phyloP scores from a whole-genome alignment of 306 rosid genomes.

The Rosa lucieae region DNA sequence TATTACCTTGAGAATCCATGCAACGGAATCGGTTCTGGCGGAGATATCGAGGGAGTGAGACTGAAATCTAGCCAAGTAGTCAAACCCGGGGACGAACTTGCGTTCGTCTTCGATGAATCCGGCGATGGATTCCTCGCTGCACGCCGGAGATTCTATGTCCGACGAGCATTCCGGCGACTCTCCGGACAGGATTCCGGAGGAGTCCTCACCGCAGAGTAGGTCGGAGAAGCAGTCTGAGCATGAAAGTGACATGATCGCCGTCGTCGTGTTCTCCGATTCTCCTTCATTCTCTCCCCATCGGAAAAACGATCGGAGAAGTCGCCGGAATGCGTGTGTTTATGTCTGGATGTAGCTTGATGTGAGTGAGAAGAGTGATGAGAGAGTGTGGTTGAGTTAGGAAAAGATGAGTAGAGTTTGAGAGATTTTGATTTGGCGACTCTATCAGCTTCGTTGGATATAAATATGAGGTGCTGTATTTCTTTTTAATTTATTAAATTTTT shows the following conservation, averaged over 20 bases:
- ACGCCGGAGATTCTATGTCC: conserved; percentile 44
- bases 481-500: conserved; percentile 3
- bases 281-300: conserved; percentile 67
- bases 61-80: conserved; percentile 59
- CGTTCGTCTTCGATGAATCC: conserved; percentile 77
- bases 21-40: conserved; percentile 78
- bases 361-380: neutral
- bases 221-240: conserved; percentile 60
- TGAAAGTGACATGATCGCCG: conserved; percentile 69
- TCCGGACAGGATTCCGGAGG: conserved; percentile 59
- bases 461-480: conserved; percentile 33
- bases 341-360: neutral
- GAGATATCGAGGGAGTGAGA: conserved; percentile 64
- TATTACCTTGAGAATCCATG: conserved; percentile 94
- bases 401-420: conserved; percentile 10
- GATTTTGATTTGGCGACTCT: conserved; percentile 33
- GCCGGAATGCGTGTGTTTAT: conserved; percentile 29
- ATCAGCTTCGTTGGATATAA: conserved; percentile 51
- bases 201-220: conserved; percentile 75
- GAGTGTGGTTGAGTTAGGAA: conserved; percentile 3
- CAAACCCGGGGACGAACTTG: conserved; percentile 75
- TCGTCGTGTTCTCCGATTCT: neutral
- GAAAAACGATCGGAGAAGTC: conserved; percentile 14
- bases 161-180: conserved; percentile 68
- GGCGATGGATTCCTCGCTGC: conserved; percentile 68